Conservation (phyloP, 139 green algal species). For the Chlamydomonas asymmetrica region DNA sequence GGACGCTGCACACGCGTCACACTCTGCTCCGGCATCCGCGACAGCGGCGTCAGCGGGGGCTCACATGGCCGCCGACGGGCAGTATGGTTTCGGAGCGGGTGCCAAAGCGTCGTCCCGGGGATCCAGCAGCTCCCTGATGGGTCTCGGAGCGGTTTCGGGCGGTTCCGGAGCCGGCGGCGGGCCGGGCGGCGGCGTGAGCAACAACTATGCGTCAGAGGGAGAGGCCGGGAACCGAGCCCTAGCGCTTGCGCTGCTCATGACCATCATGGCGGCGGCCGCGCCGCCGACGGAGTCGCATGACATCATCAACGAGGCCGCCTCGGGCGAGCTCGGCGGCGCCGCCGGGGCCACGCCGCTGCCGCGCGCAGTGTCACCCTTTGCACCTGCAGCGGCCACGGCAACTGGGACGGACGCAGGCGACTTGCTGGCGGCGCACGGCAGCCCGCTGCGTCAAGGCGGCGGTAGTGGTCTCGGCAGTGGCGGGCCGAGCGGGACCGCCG, state of each 20-base stretch:
- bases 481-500: no score
- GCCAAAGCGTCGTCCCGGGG: not conserved
- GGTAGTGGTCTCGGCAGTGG: not conserved
- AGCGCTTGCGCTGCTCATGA: conserved; percentile 65
- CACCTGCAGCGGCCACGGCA: not conserved
- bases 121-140: no score
- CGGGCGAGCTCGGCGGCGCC: not conserved
- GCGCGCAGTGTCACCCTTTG: not conserved
- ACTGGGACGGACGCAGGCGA: not conserved
- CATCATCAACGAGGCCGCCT: not conserved
- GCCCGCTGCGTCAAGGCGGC: not conserved
- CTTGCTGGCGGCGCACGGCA: not conserved
- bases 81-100: no score
- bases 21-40: not conserved
- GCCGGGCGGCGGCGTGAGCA: not conserved
- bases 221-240: conserved; percentile 52
- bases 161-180: conserved; percentile 5
- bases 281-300: conserved; percentile 1
- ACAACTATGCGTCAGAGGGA: conserved; percentile 26
- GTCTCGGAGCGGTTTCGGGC: no score
- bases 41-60: no score
- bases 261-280: conserved; percentile 57
- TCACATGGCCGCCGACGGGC: no score
- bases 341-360: not conserved
- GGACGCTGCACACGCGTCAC: no score